Conservation (phyloP, 768 basidiomycete genomes). For the Dendrothele bispora region DNA sequence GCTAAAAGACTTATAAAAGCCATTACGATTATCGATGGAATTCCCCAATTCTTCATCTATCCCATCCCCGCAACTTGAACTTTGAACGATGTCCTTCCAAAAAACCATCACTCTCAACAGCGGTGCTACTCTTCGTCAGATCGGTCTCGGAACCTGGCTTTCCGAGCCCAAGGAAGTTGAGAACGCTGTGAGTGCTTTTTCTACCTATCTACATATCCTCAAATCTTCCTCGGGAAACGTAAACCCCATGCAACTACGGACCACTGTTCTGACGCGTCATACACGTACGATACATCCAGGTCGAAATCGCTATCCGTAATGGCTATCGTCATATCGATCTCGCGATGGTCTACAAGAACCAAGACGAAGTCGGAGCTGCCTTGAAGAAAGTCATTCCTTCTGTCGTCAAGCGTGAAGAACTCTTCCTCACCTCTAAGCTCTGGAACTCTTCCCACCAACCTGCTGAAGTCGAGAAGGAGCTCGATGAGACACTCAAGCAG, state of each 20-base stretch:
- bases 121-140: constrained; percentile 63
- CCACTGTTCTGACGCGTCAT: constrained; percentile 5
- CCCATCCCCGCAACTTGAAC: too few relatives aligned
- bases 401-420: constrained; percentile 76
- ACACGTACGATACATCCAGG: constrained; percentile 37
- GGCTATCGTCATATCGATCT: constrained; percentile 88
- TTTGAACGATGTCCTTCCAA: constrained; percentile 43
- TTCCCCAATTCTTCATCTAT: too few relatives aligned
- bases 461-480: constrained; percentile 65
- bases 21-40: too few relatives aligned
- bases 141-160: constrained; percentile 85
- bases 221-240: not conserved
- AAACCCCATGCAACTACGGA: too few relatives aligned
- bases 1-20: too few relatives aligned
- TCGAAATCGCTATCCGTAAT: constrained; percentile 69
- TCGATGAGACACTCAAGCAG: constrained; percentile 73
- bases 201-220: constrained; percentile 1
- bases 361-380: constrained; percentile 72
- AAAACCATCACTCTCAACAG: constrained; percentile 40
- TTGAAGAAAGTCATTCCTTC: constrained; percentile 76
- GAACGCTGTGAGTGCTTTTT: constrained; percentile 49
- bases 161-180: constrained; percentile 77
- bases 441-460: constrained; percentile 79
- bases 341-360: constrained; percentile 79
- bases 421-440: constrained; percentile 81